Evolutionary conservation across 2,329 filamentous ascomycete genomes (phyloP).

Genomic region (Erysiphe pulchra): DNA sequence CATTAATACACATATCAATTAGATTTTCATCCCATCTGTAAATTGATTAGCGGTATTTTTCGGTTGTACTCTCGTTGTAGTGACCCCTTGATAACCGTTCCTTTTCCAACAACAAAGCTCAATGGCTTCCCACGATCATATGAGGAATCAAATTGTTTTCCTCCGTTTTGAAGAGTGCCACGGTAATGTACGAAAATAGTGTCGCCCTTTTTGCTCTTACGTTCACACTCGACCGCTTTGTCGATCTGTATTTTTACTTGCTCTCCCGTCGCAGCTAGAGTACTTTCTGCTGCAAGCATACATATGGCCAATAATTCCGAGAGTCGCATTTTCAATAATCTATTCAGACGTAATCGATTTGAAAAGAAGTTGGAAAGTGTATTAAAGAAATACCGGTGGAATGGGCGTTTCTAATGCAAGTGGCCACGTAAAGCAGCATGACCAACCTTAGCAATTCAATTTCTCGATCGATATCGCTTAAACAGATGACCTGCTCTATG

Average conservation of each 20-base stretch:
- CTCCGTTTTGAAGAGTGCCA: constrained; percentile 49
- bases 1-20: constrained; percentile 82
- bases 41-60: not conserved
- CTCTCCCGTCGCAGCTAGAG: constrained; percentile 8
- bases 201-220: constrained; percentile 55
- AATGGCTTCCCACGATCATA: constrained; percentile 60
- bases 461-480: no score
- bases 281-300: constrained; percentile 4
- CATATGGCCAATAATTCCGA: no score
- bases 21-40: constrained; percentile 70
- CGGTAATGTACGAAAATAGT: constrained; percentile 69
- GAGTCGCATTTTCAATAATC: no score
- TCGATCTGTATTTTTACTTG: constrained; percentile 54
- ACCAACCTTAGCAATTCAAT: no score
- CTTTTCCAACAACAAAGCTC: constrained; percentile 50
- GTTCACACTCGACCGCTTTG: constrained; percentile 47
- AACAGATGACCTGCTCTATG: no score
- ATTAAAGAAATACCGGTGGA: no score
- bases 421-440: no score
- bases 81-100: constrained; percentile 75
- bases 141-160: constrained; percentile 61
- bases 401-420: no score
- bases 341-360: no score
- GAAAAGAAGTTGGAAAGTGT: no score
- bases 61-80: not conserved